phyloP scores from a whole-genome alignment of 169 alveolate species.

The Toxoplasma gondii region DNA sequence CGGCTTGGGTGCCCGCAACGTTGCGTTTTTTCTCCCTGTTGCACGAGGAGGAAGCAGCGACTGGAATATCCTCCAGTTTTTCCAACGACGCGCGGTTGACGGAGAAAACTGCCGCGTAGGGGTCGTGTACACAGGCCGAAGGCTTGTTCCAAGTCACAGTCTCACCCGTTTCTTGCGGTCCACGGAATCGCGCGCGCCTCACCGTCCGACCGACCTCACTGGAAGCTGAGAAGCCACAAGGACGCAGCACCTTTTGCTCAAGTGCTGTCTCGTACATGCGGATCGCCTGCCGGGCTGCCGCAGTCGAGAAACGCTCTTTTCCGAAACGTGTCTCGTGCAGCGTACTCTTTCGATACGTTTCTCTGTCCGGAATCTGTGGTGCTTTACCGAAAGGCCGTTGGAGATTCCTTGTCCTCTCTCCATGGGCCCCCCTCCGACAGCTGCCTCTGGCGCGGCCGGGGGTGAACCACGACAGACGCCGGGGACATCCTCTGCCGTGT shows the following conservation, averaged over 20 bases:
- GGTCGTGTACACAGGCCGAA: not conserved
- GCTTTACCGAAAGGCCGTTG: not conserved
- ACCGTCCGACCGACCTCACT: not conserved
- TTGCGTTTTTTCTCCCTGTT: not conserved
- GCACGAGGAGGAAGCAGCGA: not conserved
- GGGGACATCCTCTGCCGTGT: not conserved
- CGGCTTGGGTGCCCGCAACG: not conserved
- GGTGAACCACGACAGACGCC: not conserved
- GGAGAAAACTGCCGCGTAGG: not conserved
- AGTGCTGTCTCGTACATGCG: not conserved
- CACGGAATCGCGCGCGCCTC: not conserved
- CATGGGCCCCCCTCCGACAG: not conserved
- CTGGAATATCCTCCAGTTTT: not conserved
- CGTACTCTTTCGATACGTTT: not conserved
- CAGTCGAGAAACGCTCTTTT: not conserved
- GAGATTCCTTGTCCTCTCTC: not conserved
- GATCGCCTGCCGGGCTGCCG: not conserved
- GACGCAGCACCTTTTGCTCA: not conserved
- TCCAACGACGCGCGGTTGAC: not conserved
- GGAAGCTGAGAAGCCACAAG: not conserved
- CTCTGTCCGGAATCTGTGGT: too few species aligned
- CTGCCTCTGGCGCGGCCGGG: conserved; percentile 3
- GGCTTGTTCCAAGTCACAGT: not conserved
- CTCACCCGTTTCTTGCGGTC: not conserved
- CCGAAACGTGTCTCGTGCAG: not conserved